Evolutionary conservation across 805 yeast genomes (phyloP), one percentile per base, ranked within the genome.

Genomic region (Pichia rugopelliculosa): DNA sequence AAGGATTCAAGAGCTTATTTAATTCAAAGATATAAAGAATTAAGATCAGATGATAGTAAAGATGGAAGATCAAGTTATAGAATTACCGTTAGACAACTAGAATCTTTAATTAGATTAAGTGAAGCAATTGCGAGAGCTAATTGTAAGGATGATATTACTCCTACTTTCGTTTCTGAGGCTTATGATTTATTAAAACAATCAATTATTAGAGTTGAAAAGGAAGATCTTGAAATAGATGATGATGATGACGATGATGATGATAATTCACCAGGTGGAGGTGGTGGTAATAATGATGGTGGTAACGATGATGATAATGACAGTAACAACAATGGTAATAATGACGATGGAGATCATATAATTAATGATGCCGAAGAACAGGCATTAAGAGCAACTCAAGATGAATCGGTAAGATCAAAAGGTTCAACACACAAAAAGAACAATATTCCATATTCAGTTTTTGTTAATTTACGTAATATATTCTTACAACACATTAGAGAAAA

Each of bases 91-190:
- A 85, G 99, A 73, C 99, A 93, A 64, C 75, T 93, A 59, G 99
- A 91, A 68, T 84, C 93, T 45, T 79, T 90, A 89, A 84, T 93
- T 55, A 78, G 99, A 61, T 74, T 93, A 50, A 82, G 93, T 3
- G 99, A 93, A 64, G 98, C 96, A 1, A 90, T 93, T 66, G 98
- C 99, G 1, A 76, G 96, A 55, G 97, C 98, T 24, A 93, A 91
- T 66, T 90, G 98, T 67, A 86, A 90, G 18, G 93, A 87, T 53
- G 89, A 81, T 53, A 83, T 89, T 46, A 80, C 91, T 0, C 87
- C 91, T 8, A 74, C 75, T 33, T 87, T 88, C 64, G 98, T 91
- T 40, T 84, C 90, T 3, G 98, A 93, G 62, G 99, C 99, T 0
- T 89, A 85, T 64, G 91, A 85, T 59, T 70, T 93, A 53, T 72